Base-by-base conservation (phyloP, 208 protist genomes). In the Lotmaria passim region DNA sequence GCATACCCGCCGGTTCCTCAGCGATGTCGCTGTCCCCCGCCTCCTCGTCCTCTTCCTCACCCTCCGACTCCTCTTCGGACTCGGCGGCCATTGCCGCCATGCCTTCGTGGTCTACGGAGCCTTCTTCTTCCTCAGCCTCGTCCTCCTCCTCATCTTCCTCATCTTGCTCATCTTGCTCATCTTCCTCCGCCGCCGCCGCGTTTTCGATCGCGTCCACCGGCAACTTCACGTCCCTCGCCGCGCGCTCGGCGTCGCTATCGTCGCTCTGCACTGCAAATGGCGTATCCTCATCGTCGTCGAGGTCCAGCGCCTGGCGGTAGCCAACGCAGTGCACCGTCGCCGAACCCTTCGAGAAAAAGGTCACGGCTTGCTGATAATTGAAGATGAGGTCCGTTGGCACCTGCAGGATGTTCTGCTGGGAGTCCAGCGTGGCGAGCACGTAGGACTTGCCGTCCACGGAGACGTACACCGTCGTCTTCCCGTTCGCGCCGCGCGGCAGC, bases 401-500 rank as follows among this genome's bases (percentile, higher is more conserved):
- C 66, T 96, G 91, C 36, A 93, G 71, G 14, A 93, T 65, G 63
- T 81, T 80, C 12, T 68, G 55, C 53, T 82, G 69, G 6, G 79
- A 67, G 66, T 94, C 88, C 12, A 96, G 74, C 6, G 91, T 93
- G 23, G 73, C 85, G 36, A 96, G 31, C 30, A 89, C 79, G 63
- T 81, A 87, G n/a, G 85, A 82, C 64, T 93, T 93, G 44, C 91
- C 91, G 62, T 94, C 91, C 10, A 92, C 86, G 12, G 78, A 83
- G 11, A 75, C 87, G 75, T 94, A 94, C 19, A 96, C 59, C 12
- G 89, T 93, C 39, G 85, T 79, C 63, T 83, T 87, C 12, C 91
- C 91, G 56, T 73, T 73, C 24, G 55, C 77, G 53, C 83, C 83
- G 75, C 86, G 82, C 6, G 86, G 88, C 26, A 94, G 73, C 1